Conservation (phyloP, 306 rosid species). For the Corylus heterophylla region DNA sequence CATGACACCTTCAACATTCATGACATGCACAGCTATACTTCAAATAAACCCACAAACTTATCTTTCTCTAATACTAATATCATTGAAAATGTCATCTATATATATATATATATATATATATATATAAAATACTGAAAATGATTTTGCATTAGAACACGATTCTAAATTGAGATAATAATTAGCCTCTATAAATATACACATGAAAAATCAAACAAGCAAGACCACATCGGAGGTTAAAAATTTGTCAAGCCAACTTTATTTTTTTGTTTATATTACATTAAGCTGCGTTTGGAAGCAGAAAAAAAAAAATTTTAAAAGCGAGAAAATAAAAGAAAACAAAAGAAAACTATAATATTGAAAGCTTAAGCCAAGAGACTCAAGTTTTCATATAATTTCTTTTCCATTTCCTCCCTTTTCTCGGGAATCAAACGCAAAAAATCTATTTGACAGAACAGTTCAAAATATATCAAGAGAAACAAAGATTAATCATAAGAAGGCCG, state of each 20-base stretch:
- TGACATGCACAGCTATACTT: neutral
- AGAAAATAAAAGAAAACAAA: neutral
- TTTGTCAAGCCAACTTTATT: neutral
- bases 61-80: neutral
- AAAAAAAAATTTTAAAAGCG: neutral
- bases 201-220: slow-evolving; percentile 9
- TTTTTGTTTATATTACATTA: neutral
- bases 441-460: neutral
- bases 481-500: neutral
- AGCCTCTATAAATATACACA: neutral
- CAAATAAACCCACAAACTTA: neutral
- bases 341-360: neutral
- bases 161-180: neutral
- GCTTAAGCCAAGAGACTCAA: neutral
- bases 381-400: neutral
- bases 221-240: neutral
- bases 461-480: neutral
- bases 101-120: neutral
- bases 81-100: neutral
- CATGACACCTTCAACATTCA: neutral
- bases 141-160: neutral
- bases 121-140: neutral
- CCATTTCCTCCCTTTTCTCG: neutral
- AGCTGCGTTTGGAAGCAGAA: neutral
- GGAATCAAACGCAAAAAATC: neutral